Conservation (phyloP, 306 rosid species). For the Medicago lupulina region DNA sequence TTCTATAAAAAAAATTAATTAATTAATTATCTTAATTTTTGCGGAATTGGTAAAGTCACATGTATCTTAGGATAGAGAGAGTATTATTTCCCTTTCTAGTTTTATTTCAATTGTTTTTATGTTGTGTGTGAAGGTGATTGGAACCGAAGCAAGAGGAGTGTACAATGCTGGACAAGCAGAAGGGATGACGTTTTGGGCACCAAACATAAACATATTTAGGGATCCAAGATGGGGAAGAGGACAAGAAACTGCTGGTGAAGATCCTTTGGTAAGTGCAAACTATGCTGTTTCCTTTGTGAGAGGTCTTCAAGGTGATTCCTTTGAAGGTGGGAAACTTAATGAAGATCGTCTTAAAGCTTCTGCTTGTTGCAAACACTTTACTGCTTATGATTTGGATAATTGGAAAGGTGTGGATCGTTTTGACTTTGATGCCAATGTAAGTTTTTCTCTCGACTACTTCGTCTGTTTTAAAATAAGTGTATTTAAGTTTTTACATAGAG, state of each 20-base stretch:
- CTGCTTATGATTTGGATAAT: slow-evolving; percentile 85
- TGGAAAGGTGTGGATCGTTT: slow-evolving; percentile 82
- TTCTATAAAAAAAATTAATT: too few relatives aligned
- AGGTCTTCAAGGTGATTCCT: slow-evolving; percentile 85
- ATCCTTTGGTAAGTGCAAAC: slow-evolving; percentile 62
- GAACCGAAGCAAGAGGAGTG: slow-evolving; percentile 73
- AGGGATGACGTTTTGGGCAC: slow-evolving; percentile 98
- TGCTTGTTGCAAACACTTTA: slow-evolving; percentile 94
- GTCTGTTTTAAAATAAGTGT: too few relatives aligned
- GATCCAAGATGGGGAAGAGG: slow-evolving; percentile 99
- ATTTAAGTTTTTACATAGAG: too few relatives aligned
- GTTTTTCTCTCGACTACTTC: background rate
- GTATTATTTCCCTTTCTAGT: too few relatives aligned
- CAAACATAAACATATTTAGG: slow-evolving; percentile 87
- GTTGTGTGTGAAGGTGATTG: slow-evolving; percentile 58
- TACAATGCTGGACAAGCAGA: slow-evolving; percentile 80
- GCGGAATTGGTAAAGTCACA: too few relatives aligned
- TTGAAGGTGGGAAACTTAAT: slow-evolving; percentile 52
- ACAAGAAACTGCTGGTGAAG: slow-evolving; percentile 97
- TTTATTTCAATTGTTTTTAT: too few relatives aligned
- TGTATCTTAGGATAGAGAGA: too few relatives aligned
- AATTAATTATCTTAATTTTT: too few relatives aligned
- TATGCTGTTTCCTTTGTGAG: slow-evolving; percentile 77
- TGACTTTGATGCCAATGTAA: slow-evolving; percentile 72
- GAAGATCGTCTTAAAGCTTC: slow-evolving; percentile 71